These are phyloP conservation scores for Pseudogymnoascus sp. DNA, from an alignment of 2,329 filamentous ascomycete species.

Conservation along the genomic window DNA sequence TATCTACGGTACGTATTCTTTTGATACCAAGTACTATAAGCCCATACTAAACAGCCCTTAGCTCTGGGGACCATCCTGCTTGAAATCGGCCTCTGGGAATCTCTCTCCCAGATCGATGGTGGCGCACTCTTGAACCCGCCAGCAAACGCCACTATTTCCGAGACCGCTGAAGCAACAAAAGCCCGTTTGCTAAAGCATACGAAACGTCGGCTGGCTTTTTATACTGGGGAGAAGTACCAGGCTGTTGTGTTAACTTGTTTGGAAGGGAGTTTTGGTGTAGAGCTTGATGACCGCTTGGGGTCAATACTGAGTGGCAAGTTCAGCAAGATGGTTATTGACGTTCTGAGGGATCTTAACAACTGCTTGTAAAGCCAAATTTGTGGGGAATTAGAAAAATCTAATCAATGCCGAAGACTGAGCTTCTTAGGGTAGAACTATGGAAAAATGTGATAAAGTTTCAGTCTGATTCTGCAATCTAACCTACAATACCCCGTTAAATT, in stretches of 20 bases:
- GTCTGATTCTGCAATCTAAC: not conserved
- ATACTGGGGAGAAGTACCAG: slow-evolving; percentile 31
- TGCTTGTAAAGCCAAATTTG: not conserved
- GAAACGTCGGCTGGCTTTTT: slow-evolving; percentile 19
- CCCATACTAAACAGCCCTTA: not conserved
- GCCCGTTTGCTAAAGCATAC: slow-evolving; percentile 20
- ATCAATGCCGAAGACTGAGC: not conserved
- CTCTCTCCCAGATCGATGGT: slow-evolving; percentile 2
- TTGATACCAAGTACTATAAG: not conserved
- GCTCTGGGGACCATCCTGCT: slow-evolving; percentile 43
- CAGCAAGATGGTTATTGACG: not conserved
- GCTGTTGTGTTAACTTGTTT: slow-evolving; percentile 29
- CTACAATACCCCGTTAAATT: not conserved
- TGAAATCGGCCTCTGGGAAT: slow-evolving; percentile 43
- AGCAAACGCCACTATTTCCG: slow-evolving; percentile 25
- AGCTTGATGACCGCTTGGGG: not conserved
- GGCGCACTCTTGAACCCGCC: slow-evolving; percentile 16
- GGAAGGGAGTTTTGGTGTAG: slow-evolving; percentile 15
- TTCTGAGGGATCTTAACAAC: not conserved
- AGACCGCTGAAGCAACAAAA: slow-evolving; percentile 12
- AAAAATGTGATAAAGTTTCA: not conserved
- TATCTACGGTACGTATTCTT: slow-evolving; percentile 38
- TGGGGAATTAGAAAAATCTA: too few relatives aligned
- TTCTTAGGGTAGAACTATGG: not conserved
- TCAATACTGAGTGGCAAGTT: not conserved